Base-by-base conservation (phyloP, 805 yeast genomes). In the Cyberlindnera amylophila region DNA sequence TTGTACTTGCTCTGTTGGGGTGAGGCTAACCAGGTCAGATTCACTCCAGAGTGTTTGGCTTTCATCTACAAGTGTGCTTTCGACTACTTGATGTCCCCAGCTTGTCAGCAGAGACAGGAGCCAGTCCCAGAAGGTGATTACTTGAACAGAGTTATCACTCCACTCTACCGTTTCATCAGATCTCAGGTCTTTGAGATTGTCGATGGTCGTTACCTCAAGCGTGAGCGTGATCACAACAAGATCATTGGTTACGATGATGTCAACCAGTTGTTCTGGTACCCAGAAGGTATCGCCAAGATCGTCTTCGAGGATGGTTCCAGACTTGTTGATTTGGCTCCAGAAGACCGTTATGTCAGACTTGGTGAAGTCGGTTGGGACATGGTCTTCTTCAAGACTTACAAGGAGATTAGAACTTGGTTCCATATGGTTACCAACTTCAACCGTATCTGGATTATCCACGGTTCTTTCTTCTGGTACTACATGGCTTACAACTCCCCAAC, bases 201-300 rank as follows among this genome's bases (percentile, higher is more conserved):
- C 49, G 88, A 85, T 54, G 93, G 93, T 46, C 81, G 88, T 66
- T 85, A 76, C 55, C 82, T 85, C 47, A 85, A 85, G 65, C 82
- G 95, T 70, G 93, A 86, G 71, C 81, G 71, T 61, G 95, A 86
- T 64, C 95, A 86, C 67, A 82, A 82, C 68, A 71, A 79, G 52
- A 71, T 86, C 50, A 76, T 86, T 58, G 95, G 99, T 66, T 93
- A 93, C 66, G 99, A 93, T 72, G 99, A 93, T 73, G 95, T 93
- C 47, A 93, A 93, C 68, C 99, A 93, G 74, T 76, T 93, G 57
- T 93, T 95, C 71, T 93, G 99, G 99, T 93, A 95, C 69, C 97
- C 98, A 36, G 98, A 95, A 70, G 99, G 99, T 75, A 86, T 93
- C 52, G 82, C 95, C 46, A 83, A 93, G 68, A 90, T 93, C 57